phyloP scores from a whole-genome alignment of 2,329 filamentous ascomycete genomes.

The Lachnellula subtilissima region DNA sequence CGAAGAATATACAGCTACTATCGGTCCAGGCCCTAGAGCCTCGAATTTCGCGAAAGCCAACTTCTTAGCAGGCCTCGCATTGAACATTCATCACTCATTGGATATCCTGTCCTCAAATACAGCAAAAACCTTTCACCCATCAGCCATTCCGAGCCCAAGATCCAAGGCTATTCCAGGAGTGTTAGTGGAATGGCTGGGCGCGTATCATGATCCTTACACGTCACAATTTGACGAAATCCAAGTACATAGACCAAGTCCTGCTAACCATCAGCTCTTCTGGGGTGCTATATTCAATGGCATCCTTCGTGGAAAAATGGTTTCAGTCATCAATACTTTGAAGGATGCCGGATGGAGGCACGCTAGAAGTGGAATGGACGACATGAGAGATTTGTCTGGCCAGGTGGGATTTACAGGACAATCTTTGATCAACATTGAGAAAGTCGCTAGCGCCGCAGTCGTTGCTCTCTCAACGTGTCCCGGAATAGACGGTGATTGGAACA shows the following conservation, averaged over 20 bases:
- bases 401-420: constrained; percentile 63
- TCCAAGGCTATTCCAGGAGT: constrained; percentile 65
- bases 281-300: constrained; percentile 70
- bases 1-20: constrained; percentile 53
- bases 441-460: constrained; percentile 61
- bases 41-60: constrained; percentile 69
- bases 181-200: constrained; percentile 77
- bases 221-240: constrained; percentile 63
- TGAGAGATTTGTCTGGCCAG: constrained; percentile 52
- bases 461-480: constrained; percentile 72
- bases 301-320: constrained; percentile 67
- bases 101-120: constrained; percentile 11
- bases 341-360: constrained; percentile 76
- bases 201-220: constrained; percentile 67
- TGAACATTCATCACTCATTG: constrained; percentile 72
- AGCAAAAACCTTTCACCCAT: constrained; percentile 42
- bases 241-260: constrained; percentile 64
- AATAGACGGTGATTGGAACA: constrained; percentile 70
- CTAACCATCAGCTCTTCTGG: constrained; percentile 77
- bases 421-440: constrained; percentile 72
- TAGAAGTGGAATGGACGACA: constrained; percentile 57
- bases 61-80: constrained; percentile 71
- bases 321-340: constrained; percentile 63
- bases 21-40: constrained; percentile 59
- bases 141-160: constrained; percentile 28